Base-by-base conservation (phyloP, 176 grass and related monocot species). In the Eremochloa ophiuroides region DNA sequence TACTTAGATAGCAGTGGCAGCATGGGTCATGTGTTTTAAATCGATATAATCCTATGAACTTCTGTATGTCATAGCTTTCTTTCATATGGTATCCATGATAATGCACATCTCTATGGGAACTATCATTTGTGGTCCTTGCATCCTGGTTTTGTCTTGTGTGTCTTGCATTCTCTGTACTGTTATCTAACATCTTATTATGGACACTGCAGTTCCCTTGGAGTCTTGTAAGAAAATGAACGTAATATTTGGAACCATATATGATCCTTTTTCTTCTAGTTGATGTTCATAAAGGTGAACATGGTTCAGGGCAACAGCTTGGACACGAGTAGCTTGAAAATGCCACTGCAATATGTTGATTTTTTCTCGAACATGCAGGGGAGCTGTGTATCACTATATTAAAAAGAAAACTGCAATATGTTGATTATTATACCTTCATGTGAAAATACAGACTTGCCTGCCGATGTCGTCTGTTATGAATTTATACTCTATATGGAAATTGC, bases 181-280 rank as follows among this genome's bases (percentile, higher is more conserved):
- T 41, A 69, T 69, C n/a, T 71, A 43, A 23, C 55, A 35, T 59
- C 62, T 69, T 84, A 28, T 58, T 84, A 60, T 41, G 37, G 47
- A 23, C 17, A 42, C n/a, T 48, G 51, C 15, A 43, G 47, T 56
- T 86, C 62, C 35, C 28, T 43, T 67, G 28, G 28, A 43, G 35
- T 44, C 62, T 14, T 42, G 4, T 75, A 58, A 71, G 62, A 65
- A 65, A 78, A 6, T 28, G 5, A 61, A 62, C 31, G 37, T 17
- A 46, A 22, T 34, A 10, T 3, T 63, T 77, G 55, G n/a, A 30
- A 22, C 34, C 37, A 16, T 59, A 25, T 86, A 15, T 39, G 6
- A 47, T 71, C 43, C 6, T 20, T 48, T 46, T 20, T 56, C 14
- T 23, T 66, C 26, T 23, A 10, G 35, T 66, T 81, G 48, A 48